Evolutionary conservation across 2,329 filamentous ascomycete species (phyloP), one percentile per base, ranked within the genome.

Genomic region (Cercospora sp.): DNA sequence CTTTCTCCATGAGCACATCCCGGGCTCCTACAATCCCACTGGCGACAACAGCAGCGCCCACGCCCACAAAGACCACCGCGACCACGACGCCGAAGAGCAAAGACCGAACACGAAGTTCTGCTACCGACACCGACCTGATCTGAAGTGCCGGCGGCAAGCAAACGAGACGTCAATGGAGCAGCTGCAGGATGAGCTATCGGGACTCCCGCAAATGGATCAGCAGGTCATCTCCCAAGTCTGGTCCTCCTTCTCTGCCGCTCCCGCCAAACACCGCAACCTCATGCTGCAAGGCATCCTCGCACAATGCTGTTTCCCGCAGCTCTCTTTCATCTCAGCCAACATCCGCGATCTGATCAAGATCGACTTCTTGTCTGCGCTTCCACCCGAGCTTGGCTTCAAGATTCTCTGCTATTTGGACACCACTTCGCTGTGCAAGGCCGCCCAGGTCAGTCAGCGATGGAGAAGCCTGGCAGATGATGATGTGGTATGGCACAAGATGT

Each of bases 401-500:
- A 94, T 99, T 42, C 85, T 99, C 2, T 94, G 91, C 74, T 95
- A 91, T 75, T 89, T 99, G 67, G 95, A 99, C 79, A 97, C 94
- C 0, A 91, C 91, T 2, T 97, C 94, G 0, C 86, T 99, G 0
- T 98, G 95, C 83, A 97, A 97, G 79, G 94, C 95, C 1, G 93
- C 95, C 0, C 94, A 97, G 79, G 95, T 99, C 65, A 97, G 93
- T 78, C 88, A 89, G 67, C 87, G 90, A 74, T 99, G 95, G 95
- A 87, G 92, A 70, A 87, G 87, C 66, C 83, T 99, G 48, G 94
- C 95, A n/a, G 95, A 98, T 75, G 94, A 97, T 77, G 94, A 99
- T 79, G 91, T 96, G 8, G 94, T 99, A 3, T 99, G 95, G 95
- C 92, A 97, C 77, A 91, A 90, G 71, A 97, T 98, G 94, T 99